Evolutionary conservation across 2,329 filamentous ascomycete genomes (phyloP), one percentile per base, ranked within the genome.

Genomic region (Ophiostoma angusticollis): DNA sequence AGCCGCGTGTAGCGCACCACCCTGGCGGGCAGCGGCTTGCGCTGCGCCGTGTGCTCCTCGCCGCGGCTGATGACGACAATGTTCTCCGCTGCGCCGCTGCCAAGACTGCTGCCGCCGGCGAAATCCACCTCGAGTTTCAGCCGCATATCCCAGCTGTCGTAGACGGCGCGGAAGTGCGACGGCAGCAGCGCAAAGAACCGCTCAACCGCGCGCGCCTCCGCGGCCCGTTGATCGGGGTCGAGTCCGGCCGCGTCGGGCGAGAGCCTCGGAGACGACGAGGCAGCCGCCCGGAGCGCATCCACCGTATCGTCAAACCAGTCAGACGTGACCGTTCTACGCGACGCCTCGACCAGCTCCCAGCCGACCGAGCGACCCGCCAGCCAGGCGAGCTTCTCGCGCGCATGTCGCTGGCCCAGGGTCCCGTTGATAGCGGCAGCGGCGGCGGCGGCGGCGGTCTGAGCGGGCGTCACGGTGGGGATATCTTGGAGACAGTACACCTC

Each of bases 141-240:
- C 38, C 77, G 77, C 87, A 96, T 96, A 52, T 96, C 84, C 89
- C 91, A 96, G 3, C 82, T 81, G 42, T 81, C 64, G 52, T 83
- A 96, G 1, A 75, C 65, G 50, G 78, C 79, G 17, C 79, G 76
- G 55, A 93, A 93, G 49, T 93, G 74, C 29, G 74, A 72, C 4
- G 89, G 87, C 48, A 74, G 78, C 49, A 80, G 76, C 0, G 64
- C 65, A 14, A 93, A 57, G 48, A 82, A 93, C 30, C 69, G 72
- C 49, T 93, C 82, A 39, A 94, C 85, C 56, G 93, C 84, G 35
- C 71, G 70, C 1, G 84, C 85, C 55, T 94, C 86, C 2, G 82
- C 78, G 27, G 66, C 58, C 45, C 87, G 64, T 54, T 93, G 83
- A 14, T 77, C 72, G 48, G 70, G 70, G 50, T 68, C 78, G 35